Evolutionary conservation across 192 early-diverging fungal species (phyloP), one percentile per base, ranked within the genome.

Genomic region (Coemansia asiatica): DNA sequence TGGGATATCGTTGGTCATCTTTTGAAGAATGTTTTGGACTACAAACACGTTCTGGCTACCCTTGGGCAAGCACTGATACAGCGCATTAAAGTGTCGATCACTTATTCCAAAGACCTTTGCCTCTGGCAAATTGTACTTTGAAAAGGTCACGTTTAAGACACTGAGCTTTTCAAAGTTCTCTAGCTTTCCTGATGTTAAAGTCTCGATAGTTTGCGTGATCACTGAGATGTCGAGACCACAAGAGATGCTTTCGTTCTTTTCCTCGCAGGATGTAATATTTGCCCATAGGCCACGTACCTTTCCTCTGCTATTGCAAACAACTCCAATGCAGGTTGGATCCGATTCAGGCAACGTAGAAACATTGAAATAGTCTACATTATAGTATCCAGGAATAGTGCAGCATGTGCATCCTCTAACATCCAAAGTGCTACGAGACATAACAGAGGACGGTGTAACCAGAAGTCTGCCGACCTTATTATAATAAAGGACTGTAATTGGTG

Each of bases 71-170:
- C 26, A 23, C 22, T 28, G 58, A 0, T 61, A 18, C 12, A 69
- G 29, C 29, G 27, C 21, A 2, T 60, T 48, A 23, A 72, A 54
- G 25, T 67, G 56, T 5, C 27, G 25, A 21, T 23, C 33, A 16
- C 66, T 50, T 36, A 66, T 63, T 0, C 79, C 79, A n/a, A 75
- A 58, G 5, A 55, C 69, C 38, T 64, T 54, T 27, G 74, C 73
- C 2, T 55, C 44, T 18, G 33, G 55, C 25, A 76, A 27, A 10
- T 46, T 27, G 40, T 47, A 29, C 2, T n/a, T 31, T 1, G 16
- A n/a, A 53, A 72, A 72, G 29, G 69, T 67, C 10, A 67, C 79
- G 38, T 76, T 65, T 16, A 81, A 53, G 4, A 70, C 38, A 26
- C 63, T 38, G 28, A 59, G 26, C 8, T 58, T 38, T 5, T 60